A percentile compares a stretch with the other conserved stretches of the same genome.
phyloP scores from a whole-genome alignment of 1,139 yeast species.

The Taphrina pruni region DNA sequence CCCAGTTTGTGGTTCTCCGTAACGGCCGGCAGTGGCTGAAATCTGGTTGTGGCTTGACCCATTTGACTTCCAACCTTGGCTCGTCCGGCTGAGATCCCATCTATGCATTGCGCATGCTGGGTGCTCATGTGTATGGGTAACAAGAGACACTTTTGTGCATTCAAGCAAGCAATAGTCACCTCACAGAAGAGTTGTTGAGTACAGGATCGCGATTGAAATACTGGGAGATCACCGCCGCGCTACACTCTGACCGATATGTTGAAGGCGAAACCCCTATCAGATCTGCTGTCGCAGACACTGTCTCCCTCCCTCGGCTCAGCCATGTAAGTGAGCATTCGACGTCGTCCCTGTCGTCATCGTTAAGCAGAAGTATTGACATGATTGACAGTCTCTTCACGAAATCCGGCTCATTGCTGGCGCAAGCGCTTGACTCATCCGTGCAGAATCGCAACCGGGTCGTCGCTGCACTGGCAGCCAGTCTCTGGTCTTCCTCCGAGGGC shows the following conservation, averaged over 20 bases:
- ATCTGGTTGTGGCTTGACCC: slow-evolving; percentile 4
- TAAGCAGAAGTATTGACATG: neutral
- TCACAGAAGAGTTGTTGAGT: too few relatives aligned
- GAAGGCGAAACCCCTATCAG: slow-evolving; percentile 18
- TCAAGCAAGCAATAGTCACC: too few relatives aligned
- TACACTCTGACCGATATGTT: slow-evolving; percentile 4
- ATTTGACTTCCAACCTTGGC: too few relatives aligned
- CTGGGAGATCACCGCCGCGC: neutral
- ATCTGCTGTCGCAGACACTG: slow-evolving; percentile 19
- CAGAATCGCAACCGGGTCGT: slow-evolving; percentile 19
- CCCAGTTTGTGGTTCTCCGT: neutral
- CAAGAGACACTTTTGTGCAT: too few relatives aligned
- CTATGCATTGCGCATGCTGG: too few relatives aligned
- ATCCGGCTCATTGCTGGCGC: slow-evolving; percentile 20
- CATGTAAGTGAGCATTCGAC: neutral
- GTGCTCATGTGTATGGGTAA: too few relatives aligned
- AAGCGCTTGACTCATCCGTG: neutral
- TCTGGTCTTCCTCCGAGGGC: slow-evolving; percentile 17
- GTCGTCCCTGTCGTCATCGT: neutral
- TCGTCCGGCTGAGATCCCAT: too few relatives aligned
- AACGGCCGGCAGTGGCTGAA: slow-evolving; percentile 11
- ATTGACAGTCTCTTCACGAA: slow-evolving; percentile 12
- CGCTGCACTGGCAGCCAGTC: slow-evolving; percentile 25
- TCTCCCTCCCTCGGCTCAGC: slow-evolving; percentile 2
- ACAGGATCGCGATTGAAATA: too few relatives aligned